Conservation (phyloP, 2,329 filamentous ascomycete genomes). For the Xylaria arbuscula region DNA sequence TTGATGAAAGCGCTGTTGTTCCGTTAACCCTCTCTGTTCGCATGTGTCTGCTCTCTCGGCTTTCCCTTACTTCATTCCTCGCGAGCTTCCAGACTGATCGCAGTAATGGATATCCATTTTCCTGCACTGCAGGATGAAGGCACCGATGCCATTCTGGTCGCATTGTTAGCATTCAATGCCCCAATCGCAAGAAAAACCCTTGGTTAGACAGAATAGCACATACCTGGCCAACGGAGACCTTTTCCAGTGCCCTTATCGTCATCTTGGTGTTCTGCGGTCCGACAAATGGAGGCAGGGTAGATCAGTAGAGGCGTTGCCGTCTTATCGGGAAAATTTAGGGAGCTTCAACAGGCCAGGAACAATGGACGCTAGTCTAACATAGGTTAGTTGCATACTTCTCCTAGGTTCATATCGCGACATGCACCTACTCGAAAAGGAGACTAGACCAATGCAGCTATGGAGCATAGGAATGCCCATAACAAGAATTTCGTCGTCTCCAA, state of each 20-base stretch:
- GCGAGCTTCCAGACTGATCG: conserved; percentile 93
- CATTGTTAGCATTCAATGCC: conserved; percentile 14
- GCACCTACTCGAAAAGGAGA: background rate
- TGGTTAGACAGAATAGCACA: conserved; percentile 24
- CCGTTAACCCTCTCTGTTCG: conserved; percentile 43
- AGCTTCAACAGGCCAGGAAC: conserved; percentile 8
- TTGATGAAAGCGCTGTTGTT: conserved; percentile 79
- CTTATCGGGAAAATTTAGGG: conserved; percentile 39
- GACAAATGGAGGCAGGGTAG: conserved; percentile 6
- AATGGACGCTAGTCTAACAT: conserved; percentile 13
- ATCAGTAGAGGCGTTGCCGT: background rate
- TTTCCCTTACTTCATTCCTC: conserved; percentile 82
- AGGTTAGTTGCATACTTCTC: background rate
- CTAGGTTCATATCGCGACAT: background rate
- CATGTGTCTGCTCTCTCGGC: background rate
- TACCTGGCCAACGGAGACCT: conserved; percentile 66
- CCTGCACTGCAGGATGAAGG: conserved; percentile 98
- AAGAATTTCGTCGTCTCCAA: conserved; percentile 36
- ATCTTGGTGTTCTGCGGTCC: conserved; percentile 57
- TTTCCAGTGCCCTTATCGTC: conserved; percentile 66
- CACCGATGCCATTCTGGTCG: conserved; percentile 88
- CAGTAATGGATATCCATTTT: conserved; percentile 96
- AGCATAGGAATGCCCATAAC: conserved; percentile 11
- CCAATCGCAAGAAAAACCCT: background rate
- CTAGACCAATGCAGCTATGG: background rate